phyloP scores from a whole-genome alignment of 2,329 filamentous ascomycete genomes.

The Coleophoma cylindrospora region DNA sequence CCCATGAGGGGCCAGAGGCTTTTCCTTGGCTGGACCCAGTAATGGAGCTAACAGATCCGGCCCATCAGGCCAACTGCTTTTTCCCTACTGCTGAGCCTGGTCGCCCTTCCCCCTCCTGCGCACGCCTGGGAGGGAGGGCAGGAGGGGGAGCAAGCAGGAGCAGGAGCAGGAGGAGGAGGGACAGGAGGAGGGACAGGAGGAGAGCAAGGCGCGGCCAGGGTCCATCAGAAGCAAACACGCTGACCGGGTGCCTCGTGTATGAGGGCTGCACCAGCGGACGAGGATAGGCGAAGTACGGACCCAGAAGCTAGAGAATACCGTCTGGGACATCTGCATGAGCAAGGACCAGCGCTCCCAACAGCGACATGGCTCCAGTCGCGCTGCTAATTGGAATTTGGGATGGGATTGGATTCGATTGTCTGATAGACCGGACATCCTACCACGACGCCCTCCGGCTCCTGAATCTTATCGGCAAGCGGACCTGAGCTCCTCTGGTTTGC shows the following conservation, averaged over 20 bases:
- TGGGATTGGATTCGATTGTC: too few relatives aligned
- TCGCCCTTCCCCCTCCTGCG: neutral
- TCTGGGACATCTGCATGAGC: neutral
- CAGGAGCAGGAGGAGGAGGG: neutral
- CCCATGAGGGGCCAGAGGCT: slow-evolving; percentile 12
- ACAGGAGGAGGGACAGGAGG: neutral
- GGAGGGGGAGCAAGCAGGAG: neutral
- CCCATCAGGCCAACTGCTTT: neutral
- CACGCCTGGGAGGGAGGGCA: neutral
- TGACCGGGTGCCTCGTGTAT: neutral
- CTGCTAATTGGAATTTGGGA: too few relatives aligned
- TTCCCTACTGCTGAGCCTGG: neutral
- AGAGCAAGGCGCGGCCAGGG: neutral
- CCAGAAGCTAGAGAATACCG: too few relatives aligned
- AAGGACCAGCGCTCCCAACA: too few relatives aligned
- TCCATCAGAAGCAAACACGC: neutral
- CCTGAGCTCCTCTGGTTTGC: too few relatives aligned
- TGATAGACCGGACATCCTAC: too few relatives aligned
- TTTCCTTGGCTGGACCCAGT: slow-evolving; percentile 10
- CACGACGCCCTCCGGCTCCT: too few relatives aligned
- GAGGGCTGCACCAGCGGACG: neutral
- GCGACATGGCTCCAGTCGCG: too few relatives aligned
- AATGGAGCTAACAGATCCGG: slow-evolving; percentile 10
- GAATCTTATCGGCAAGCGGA: too few relatives aligned
- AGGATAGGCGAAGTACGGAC: neutral